Evolutionary conservation across 148 eudicot genomes (phyloP), one percentile per base, ranked within the genome.

Genomic region (Suaeda aralocaspica): DNA sequence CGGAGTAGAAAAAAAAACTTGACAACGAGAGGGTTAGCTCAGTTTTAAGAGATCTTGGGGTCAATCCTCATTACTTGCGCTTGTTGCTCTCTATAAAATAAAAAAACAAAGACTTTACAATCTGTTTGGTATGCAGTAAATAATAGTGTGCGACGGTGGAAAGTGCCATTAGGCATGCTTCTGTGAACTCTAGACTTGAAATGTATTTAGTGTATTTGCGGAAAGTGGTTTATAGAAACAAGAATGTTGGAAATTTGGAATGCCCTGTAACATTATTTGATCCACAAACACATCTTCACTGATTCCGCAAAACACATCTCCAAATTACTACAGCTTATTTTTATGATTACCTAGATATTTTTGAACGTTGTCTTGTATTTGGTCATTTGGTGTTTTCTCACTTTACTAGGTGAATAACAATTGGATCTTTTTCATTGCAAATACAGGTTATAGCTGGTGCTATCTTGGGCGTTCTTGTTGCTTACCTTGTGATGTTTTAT

Each of bases 371-470:
- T 22, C 30, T 22, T 12, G 9, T 3, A 36, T 36, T 55, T 39
- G 21, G 4, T 36, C 6, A 16, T 39, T 39, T 70, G 11, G 18
- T 63, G 39, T 19, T 45, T 59, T 45, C 44, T 45, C 19, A 9
- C 5, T 33, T 60, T 45, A 18, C 45, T 59, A 14, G 26, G 24
- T 44, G 45, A 44, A n/a, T 64, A 36, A 64, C 44, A 12, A 10
- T 41, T 21, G 41, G 44, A 14, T 21, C 50, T 39, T 52, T 31
- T 26, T 4, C 1, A 42, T 49, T 31, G 41, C 19, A 42, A 16
- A 18, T 66, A 73, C 82, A 85, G 88, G 88, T 85, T 25, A 64
- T 73, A 59, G 82, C 85, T 16, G 85, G 88, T 39, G 85, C 84
- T 15, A 34, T 71, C 8, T 73, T 82, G 72, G 85, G 86, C 22